Base-by-base conservation (phyloP, 768 basidiomycete genomes). In the Xerocomus potaroensis region DNA sequence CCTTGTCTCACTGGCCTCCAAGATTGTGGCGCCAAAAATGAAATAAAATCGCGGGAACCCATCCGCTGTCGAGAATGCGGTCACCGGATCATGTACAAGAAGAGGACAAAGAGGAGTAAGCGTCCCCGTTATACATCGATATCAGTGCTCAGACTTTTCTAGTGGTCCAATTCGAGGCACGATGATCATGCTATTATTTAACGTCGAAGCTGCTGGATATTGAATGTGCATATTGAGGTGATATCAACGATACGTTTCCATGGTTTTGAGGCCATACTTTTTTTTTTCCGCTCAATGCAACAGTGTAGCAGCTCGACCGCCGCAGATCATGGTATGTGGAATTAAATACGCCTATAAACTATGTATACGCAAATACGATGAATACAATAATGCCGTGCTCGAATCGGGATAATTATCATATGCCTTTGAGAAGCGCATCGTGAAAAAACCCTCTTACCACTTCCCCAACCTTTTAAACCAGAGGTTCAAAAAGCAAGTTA, bases 1-100 rank as follows among this genome's bases (percentile, higher is more conserved):
- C 27, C 15, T 41, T 55, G 24, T 46, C 45, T 57, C 57, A 58
- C 43, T 42, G 18, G 24, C 31, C 36, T 11, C 39, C 30, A 60
- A 91, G 94, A 96, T 63, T 97, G 94, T 64, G 89, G 91, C 50
- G 87, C 85, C 1, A 87, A 87, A 70, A 96, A 94, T 66, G 85
- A 89, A 61, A 92, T 97, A 64, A 86, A 83, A 67, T 75, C 89
- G 8, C 75, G 91, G 49, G 95, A 98, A 65, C 91, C 91, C 34
- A 94, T 97, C 54, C 85, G 95, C 47, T 98, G 95, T 70, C 78
- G 88, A 56, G 92, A 97, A 63, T 98, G 95, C 61, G 95, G 95
- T 3, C 95, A 97, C 68, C 83, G 95, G 43, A 95, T 98, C 65
- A 93, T 98, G 91, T 97, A 96, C 71, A 98, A 98, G 72, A 96